Evolutionary conservation across 1,284 basidiomycete genomes (phyloP).

Genomic region (Agroathelia rolfsii): DNA sequence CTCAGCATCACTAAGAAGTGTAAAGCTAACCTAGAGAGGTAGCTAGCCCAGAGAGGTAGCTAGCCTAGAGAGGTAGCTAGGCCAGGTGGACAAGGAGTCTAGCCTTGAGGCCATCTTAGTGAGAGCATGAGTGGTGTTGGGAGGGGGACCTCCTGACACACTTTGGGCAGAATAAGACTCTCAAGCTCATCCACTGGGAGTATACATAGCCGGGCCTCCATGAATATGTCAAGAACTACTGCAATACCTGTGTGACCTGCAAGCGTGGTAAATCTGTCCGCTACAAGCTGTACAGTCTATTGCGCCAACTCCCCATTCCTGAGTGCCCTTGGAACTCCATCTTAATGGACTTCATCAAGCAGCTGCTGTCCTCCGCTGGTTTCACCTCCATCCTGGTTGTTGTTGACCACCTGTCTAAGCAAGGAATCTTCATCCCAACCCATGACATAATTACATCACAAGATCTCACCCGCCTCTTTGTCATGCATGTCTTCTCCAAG

Average conservation of each 20-base stretch:
- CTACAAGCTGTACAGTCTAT: conserved; percentile 10
- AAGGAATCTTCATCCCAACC: conserved; percentile 12
- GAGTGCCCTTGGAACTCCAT: conserved; percentile 11
- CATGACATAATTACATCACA: no score
- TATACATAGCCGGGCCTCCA: conserved; percentile 15
- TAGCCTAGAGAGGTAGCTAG: no score
- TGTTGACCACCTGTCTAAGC: conserved; percentile 16
- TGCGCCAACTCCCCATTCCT: conserved; percentile 8
- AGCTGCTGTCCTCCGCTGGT: conserved; percentile 19
- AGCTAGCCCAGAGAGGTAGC: no score
- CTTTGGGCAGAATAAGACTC: no score
- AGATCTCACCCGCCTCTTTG: conserved; percentile 6
- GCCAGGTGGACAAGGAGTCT: no score
- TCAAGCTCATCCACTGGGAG: no score
- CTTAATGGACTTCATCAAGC: conserved; percentile 13
- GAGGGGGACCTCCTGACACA: no score
- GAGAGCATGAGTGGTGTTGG: no score
- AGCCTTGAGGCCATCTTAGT: no score
- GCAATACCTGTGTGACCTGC: conserved; percentile 15
- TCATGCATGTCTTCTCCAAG: conserved; percentile 4
- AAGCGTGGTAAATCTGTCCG: conserved; percentile 11
- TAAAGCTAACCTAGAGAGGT: no score
- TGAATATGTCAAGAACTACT: conserved; percentile 11
- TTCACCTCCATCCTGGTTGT: conserved; percentile 20
- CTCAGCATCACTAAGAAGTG: no score